Conservation (phyloP, 2,329 filamentous ascomycete species). For the Teratosphaeria destructans region DNA sequence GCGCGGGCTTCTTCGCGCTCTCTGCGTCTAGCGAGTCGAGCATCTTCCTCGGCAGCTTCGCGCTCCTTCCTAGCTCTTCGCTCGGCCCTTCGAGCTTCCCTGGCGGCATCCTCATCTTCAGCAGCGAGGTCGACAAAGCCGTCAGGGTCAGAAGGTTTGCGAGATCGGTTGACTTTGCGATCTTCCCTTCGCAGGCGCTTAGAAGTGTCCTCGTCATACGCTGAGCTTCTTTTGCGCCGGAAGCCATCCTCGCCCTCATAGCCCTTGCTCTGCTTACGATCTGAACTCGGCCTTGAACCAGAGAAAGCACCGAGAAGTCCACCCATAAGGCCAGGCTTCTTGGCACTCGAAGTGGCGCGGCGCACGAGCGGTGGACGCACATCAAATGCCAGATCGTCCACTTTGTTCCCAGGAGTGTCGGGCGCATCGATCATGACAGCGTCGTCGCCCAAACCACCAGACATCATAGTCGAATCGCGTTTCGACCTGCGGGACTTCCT, state of each 20-base stretch:
- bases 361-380: slow-evolving; percentile 44
- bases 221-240: slow-evolving; percentile 23
- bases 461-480: slow-evolving; percentile 29
- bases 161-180: slow-evolving; percentile 23
- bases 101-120: slow-evolving; percentile 17
- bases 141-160: slow-evolving; percentile 21
- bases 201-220: slow-evolving; percentile 22
- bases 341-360: slow-evolving; percentile 51
- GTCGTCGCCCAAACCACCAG: slow-evolving; percentile 31
- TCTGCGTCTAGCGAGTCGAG: slow-evolving; percentile 14
- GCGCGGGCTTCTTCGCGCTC: slow-evolving; percentile 18
- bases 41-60: slow-evolving; percentile 31
- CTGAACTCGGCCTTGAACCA: slow-evolving; percentile 17
- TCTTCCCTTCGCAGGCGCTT: slow-evolving; percentile 29
- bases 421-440: slow-evolving; percentile 32
- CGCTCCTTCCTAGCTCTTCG: slow-evolving; percentile 24
- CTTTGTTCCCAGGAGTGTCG: slow-evolving; percentile 29
- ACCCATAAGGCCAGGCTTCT: slow-evolving; percentile 46
- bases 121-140: slow-evolving; percentile 17
- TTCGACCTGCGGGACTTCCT: slow-evolving; percentile 33
- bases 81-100: slow-evolving; percentile 25
- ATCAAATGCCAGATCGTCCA: slow-evolving; percentile 41
- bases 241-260: slow-evolving; percentile 26
- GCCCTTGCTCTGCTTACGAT: slow-evolving; percentile 20
- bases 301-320: slow-evolving; percentile 37